Conservation (phyloP, 2,329 filamentous ascomycete genomes). For the Calonectria pteridis region DNA sequence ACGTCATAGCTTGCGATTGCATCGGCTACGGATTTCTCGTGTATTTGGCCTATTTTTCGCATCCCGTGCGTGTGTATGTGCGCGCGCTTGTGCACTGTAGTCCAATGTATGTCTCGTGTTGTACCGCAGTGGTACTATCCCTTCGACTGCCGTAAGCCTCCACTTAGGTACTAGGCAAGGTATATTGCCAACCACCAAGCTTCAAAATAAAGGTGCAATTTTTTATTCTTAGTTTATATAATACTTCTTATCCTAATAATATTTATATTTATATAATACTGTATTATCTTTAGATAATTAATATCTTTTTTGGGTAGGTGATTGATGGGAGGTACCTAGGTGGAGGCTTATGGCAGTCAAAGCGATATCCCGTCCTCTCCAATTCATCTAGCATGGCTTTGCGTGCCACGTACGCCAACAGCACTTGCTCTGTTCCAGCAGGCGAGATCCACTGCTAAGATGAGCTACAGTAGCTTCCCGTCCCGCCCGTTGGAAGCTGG, state of each 20-base stretch:
- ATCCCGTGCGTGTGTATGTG: slow-evolving; percentile 12
- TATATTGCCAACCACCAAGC: no score
- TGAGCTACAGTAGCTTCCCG: slow-evolving; percentile 25
- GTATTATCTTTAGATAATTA: no score
- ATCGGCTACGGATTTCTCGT: neutral
- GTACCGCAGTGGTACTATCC: slow-evolving; percentile 10
- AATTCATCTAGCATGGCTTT: slow-evolving; percentile 13
- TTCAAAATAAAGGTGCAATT: no score
- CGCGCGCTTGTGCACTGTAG: slow-evolving; percentile 1
- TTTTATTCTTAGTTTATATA: no score
- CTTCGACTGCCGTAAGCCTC: no score
- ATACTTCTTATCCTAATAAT: no score
- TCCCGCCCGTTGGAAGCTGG: slow-evolving; percentile 6
- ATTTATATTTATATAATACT: no score
- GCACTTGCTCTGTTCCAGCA: slow-evolving; percentile 13
- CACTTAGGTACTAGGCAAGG: no score
- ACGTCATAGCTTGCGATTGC: neutral
- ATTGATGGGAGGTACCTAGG: no score
- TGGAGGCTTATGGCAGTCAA: no score
- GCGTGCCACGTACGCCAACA: slow-evolving; percentile 27
- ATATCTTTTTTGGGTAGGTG: no score
- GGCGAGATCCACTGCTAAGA: slow-evolving; percentile 19
- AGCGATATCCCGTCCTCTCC: slow-evolving; percentile 3
- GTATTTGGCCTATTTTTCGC: slow-evolving; percentile 9
- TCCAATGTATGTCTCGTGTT: slow-evolving; percentile 25